Base-by-base conservation (phyloP, 306 rosid genomes). In the Cucurbita moschata region DNA sequence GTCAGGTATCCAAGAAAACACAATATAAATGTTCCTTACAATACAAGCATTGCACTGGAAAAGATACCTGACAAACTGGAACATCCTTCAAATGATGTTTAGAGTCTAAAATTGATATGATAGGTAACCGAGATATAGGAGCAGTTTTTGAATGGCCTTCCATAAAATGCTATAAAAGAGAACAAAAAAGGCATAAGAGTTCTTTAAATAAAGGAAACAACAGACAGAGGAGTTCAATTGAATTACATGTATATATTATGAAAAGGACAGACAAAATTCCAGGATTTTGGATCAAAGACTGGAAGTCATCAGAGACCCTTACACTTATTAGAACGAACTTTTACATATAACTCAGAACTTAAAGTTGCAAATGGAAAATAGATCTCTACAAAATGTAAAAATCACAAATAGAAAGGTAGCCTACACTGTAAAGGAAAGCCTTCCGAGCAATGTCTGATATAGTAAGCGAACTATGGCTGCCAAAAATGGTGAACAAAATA, bases 391-490 rank as follows among this genome's bases (percentile, higher is more conserved):
- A 47, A 66, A 66, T 14, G 38, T 49, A 53, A 62, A 16, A 55
- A 14, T 37, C 43, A 35, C 49, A 43, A 55, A 50, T 49, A 75
- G 55, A 62, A 71, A 83, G 44, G 84, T 61, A 77, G 58, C 90
- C 57, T 95, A 95, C 99, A 79, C 99, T 95, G 77, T 86, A 85
- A 79, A 95, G 99, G 86, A 95, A 95, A 86, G 99, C 97, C 82
- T 95, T 95, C 85, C 99, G 85, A 40, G 99, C 99, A 78, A 95
- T 82, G 74, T 95, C 99, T 47, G 96, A 88, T 79, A 91, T 84
- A 6, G 97, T 89, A 82, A 89, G 96, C 52, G 90, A 94, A 75
- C 81, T 82, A 58, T 83, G 89, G 78, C 97, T 91, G 91, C 88
- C 71, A 50, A 75, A 70, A 49, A 26, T 50, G 38, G 63, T 14